phyloP scores from a whole-genome alignment of 176 grass and related monocot species.

The Olyra latifolia region DNA sequence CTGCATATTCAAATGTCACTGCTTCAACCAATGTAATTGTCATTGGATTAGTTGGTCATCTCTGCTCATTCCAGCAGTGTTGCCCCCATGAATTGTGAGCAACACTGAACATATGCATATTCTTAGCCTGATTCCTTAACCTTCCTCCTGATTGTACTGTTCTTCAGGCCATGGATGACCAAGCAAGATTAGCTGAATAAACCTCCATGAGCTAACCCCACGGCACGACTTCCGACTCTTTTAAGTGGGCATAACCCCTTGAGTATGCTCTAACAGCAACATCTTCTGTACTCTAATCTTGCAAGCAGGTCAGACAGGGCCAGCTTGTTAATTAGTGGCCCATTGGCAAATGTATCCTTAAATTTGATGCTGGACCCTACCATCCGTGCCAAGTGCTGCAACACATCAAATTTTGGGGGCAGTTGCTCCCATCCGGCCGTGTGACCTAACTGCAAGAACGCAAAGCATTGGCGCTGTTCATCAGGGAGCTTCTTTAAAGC shows the following conservation, averaged over 20 bases:
- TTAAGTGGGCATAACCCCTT: conserved; percentile 2
- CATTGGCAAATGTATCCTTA: conserved; percentile 4
- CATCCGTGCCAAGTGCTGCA: conserved; percentile 40
- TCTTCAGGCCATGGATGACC: background rate
- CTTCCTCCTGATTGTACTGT: conserved; percentile 23
- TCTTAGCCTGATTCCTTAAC: background rate
- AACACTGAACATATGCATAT: conserved; percentile 20
- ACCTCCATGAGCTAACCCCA: background rate
- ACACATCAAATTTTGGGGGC: conserved; percentile 21
- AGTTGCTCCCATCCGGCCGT: background rate
- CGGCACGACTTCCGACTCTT: background rate
- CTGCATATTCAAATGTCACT: background rate
- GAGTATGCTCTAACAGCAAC: conserved; percentile 29
- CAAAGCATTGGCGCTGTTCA: background rate
- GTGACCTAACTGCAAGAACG: background rate
- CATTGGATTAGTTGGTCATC: background rate
- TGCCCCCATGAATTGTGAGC: conserved; percentile 7
- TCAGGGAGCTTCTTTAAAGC: conserved; percentile 16
- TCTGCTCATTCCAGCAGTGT: background rate
- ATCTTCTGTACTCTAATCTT: background rate
- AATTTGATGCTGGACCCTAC: conserved; percentile 32
- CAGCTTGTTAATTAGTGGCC: background rate
- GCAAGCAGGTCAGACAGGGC: background rate
- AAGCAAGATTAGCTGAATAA: conserved; percentile 26
- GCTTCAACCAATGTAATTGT: background rate